phyloP scores from a whole-genome alignment of 257 asterid species.

The Salvia rosmarinus region DNA sequence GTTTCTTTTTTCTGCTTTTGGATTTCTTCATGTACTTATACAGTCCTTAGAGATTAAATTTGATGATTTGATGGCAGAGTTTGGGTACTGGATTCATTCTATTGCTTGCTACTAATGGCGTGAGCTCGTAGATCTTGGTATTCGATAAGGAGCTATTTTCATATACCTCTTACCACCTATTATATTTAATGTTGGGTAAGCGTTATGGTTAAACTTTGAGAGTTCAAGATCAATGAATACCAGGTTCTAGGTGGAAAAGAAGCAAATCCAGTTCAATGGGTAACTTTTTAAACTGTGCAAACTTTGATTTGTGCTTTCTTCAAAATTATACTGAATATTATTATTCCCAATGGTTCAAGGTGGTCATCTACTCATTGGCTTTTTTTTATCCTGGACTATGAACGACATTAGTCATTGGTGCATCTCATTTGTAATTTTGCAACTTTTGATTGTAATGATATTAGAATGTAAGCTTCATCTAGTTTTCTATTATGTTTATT shows the following conservation, averaged over 20 bases:
- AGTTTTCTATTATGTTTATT: not conserved
- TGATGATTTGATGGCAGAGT: conserved; percentile 43
- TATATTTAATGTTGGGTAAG: conserved; percentile 77
- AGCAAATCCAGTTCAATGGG: not conserved
- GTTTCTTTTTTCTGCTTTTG: not conserved
- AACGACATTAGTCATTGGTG: not conserved
- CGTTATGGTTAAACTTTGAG: not conserved
- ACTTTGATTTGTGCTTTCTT: not conserved
- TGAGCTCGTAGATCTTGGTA: conserved; percentile 55
- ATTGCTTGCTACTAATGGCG: conserved; percentile 52
- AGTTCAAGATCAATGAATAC: not conserved
- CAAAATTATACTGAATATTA: not conserved
- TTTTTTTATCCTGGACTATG: not conserved
- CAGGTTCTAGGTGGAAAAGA: conserved; percentile 59
- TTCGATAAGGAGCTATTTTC: conserved; percentile 74
- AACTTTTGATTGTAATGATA: not conserved
- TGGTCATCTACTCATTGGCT: not conserved
- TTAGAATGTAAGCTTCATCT: conserved; percentile 2
- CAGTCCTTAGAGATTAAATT: not conserved
- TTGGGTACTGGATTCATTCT: too few species aligned
- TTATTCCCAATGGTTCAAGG: not conserved
- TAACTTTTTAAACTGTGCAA: not conserved
- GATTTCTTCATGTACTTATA: not conserved
- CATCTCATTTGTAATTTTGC: conserved; percentile 23
- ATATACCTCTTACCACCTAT: conserved; percentile 82